Evolutionary conservation across 176 grass and related monocot genomes (phyloP).

Genomic region (Oryza officinalis): DNA sequence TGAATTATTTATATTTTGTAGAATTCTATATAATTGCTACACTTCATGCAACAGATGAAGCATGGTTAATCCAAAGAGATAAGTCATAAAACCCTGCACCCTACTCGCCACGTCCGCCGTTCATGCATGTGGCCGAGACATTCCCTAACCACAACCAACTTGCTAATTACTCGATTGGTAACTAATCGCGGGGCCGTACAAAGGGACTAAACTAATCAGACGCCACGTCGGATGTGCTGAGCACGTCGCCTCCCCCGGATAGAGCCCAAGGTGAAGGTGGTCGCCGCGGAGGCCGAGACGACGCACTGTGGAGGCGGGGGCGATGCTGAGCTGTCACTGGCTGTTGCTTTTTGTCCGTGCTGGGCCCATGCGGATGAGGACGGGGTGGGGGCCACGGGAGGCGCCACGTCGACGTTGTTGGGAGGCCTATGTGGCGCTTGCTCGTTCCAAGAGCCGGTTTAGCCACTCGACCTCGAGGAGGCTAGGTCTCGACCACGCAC

Average conservation of each 20-base stretch:
- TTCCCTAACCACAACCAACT: neutral
- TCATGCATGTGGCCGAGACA: neutral
- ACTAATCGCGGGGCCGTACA: neutral
- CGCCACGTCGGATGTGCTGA: constrained; percentile 40
- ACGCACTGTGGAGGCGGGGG: neutral
- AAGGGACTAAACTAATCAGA: neutral
- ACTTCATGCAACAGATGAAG: neutral
- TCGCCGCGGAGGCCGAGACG: neutral
- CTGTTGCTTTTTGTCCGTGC: neutral
- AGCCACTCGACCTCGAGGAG: neutral
- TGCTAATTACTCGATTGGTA: neutral
- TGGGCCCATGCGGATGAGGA: neutral
- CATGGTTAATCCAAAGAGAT: neutral
- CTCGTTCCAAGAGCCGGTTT: constrained; percentile 44
- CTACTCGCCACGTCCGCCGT: constrained; percentile 38
- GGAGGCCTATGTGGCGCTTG: constrained; percentile 48
- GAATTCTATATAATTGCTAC: neutral
- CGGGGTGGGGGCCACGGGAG: constrained; percentile 1
- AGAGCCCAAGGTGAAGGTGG: neutral
- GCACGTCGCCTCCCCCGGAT: neutral
- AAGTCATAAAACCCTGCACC: neutral
- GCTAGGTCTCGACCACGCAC: neutral
- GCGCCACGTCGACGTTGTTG: constrained; percentile 30
- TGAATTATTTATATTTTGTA: neutral
- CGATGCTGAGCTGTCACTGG: constrained; percentile 37